phyloP scores from a whole-genome alignment of 2,329 filamentous ascomycete species.

The Trichoderma aggressivum region DNA sequence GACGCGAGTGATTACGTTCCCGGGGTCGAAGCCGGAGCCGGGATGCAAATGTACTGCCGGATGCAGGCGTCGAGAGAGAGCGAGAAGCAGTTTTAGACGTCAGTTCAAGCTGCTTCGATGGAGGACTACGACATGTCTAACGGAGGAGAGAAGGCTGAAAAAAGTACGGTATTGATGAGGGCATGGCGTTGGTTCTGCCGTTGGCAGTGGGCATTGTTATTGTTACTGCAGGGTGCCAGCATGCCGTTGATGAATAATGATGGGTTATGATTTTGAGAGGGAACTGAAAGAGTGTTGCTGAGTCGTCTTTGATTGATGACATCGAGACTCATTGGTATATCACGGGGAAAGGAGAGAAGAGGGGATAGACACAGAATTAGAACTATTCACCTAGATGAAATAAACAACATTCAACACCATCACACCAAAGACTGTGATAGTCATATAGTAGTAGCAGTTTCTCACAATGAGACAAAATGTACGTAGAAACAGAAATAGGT shows the following conservation, averaged over 20 bases:
- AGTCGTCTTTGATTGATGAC: not conserved
- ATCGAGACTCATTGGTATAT: not conserved
- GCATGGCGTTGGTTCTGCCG: no score
- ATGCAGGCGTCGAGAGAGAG: not conserved
- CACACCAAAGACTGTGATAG: not conserved
- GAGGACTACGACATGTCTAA: no score
- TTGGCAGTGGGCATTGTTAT: not conserved
- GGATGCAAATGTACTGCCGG: not conserved
- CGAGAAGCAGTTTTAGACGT: no score
- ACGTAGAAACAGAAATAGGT: not conserved
- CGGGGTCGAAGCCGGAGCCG: not conserved
- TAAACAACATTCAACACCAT: not conserved
- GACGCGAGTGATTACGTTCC: not conserved
- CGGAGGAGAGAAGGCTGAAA: not conserved
- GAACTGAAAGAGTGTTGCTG: not conserved
- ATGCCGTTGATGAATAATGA: not conserved
- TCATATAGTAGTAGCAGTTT: not conserved
- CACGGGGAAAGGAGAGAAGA: not conserved
- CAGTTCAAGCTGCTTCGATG: not conserved
- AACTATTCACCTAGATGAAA: not conserved
- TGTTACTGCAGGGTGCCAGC: not conserved
- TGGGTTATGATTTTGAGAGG: not conserved
- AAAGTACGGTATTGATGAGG: not conserved
- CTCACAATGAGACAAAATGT: not conserved
- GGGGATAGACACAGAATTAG: not conserved